Evolutionary conservation across 2,329 filamentous ascomycete species (phyloP).

Genomic region (Triangularia verruculosa): DNA sequence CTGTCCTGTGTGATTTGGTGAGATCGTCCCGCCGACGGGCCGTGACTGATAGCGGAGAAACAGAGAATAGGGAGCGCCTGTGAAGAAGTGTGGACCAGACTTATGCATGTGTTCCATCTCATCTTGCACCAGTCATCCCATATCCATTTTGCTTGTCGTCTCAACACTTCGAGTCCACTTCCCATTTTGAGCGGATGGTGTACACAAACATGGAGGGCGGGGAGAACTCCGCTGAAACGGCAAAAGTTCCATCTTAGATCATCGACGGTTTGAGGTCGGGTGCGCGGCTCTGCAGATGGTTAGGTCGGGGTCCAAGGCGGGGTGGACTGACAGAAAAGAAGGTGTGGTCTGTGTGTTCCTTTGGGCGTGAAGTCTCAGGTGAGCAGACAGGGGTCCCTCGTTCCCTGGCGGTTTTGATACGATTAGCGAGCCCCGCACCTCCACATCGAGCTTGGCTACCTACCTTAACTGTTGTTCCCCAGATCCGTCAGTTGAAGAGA

Average conservation of each 20-base stretch:
- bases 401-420: constrained; percentile 8
- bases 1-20: not conserved
- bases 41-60: too few species aligned
- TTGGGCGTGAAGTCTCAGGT: not conserved
- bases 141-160: not conserved
- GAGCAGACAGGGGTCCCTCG: not conserved
- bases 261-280: constrained; percentile 25
- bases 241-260: constrained; percentile 23
- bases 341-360: constrained; percentile 13
- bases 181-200: not conserved
- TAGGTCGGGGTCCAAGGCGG: not conserved
- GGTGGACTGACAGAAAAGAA: constrained; percentile 9
- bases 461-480: not conserved
- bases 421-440: not conserved
- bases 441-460: not conserved
- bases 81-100: too few species aligned
- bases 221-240: constrained; percentile 21
- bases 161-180: not conserved
- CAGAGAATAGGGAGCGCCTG: too few species aligned
- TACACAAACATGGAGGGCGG: not conserved
- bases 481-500: not conserved
- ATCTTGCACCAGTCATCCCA: too few species aligned
- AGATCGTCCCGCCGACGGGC: not conserved
- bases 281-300: not conserved
- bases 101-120: not conserved